Evolutionary conservation across 805 yeast species (phyloP), one percentile per base, ranked within the genome.

Genomic region (Debaryomyces tyrocola): DNA sequence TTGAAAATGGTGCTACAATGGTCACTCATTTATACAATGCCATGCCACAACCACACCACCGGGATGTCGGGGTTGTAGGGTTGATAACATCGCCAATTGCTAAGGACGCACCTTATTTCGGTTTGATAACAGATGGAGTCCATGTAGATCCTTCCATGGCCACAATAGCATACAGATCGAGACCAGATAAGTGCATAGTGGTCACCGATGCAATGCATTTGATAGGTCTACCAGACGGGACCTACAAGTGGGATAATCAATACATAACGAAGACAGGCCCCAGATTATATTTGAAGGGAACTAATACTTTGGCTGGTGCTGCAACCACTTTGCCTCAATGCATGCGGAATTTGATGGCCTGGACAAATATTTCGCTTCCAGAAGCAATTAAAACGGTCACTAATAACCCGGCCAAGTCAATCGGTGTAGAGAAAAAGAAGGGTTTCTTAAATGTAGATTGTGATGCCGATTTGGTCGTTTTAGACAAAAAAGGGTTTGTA

Each of bases 1-100:
- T 80, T 31, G 59, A 64, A 18, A 53, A 65, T n/a, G 85, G 85
- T 20, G 82, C 83, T 12, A 55, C 74, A n/a, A 79, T 80, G 84
- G 67, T 80, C 46, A 80, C 85, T 3, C 85, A 80, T 55, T 67
- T 80, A 43, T 80, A 77, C 62, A 80, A 80, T 53, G 85, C 85
- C 52, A 80, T 80, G 85, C 82, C 82, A 3, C 76, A 63, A 64
- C 82, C 81, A 6, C 84, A 79, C 54, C 84, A 80, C 55, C 65
- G 85, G 53, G 78, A 79, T 43, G 79, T 78, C 9, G 84, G 85
- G 11, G 75, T 79, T 17, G 71, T 79, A 31, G 85, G 85, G 2
- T 64, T 80, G 29, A 69, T 61, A 41, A 67, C 56, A 36, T 64
- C 66, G 31, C 68, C 64, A 45, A 57, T 45, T 60, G 49, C 59